Conservation (phyloP, 2,329 filamentous ascomycete species). For the Coleophoma eucalyptorum region DNA sequence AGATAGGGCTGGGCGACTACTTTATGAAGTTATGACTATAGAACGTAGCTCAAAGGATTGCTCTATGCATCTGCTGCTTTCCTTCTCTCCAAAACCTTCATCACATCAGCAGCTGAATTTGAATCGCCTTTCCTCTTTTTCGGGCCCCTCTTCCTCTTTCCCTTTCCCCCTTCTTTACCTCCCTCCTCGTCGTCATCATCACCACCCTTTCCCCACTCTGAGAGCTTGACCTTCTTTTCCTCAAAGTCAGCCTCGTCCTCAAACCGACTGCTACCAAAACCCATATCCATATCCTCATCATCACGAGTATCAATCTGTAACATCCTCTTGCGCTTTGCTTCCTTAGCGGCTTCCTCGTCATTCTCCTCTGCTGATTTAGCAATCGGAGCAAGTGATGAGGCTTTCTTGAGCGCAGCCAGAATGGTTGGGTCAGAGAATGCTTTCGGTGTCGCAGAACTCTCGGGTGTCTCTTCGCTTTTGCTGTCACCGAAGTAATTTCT, state of each 20-base stretch:
- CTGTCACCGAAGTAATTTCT: slow-evolving; percentile 62
- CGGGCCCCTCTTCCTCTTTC: slow-evolving; percentile 64
- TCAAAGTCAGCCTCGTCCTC: slow-evolving; percentile 87
- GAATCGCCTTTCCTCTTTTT: slow-evolving; percentile 77
- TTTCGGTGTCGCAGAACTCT: slow-evolving; percentile 33
- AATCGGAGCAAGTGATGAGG: slow-evolving; percentile 58
- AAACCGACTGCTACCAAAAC: slow-evolving; percentile 83
- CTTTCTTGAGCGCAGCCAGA: slow-evolving; percentile 81
- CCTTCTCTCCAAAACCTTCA: slow-evolving; percentile 65
- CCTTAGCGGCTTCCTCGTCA: slow-evolving; percentile 49
- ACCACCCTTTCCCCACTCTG: slow-evolving; percentile 56
- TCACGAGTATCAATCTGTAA: slow-evolving; percentile 73
- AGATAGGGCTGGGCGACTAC: not conserved
- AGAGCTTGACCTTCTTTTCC: slow-evolving; percentile 61
- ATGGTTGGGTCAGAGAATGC: slow-evolving; percentile 73
- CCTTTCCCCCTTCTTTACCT: slow-evolving; percentile 38
- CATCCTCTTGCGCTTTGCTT: slow-evolving; percentile 70
- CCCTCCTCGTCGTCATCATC: slow-evolving; percentile 38
- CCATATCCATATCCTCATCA: slow-evolving; percentile 88
- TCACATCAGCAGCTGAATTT: slow-evolving; percentile 76
- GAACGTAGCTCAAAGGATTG: not conserved
- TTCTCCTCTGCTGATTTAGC: slow-evolving; percentile 31
- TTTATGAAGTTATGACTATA: not conserved
- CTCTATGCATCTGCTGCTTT: slow-evolving; percentile 20
- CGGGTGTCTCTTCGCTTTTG: slow-evolving; percentile 34